These are phyloP conservation scores for Pythium periplocum DNA, from an alignment of 352 stramenopile species.

Conservation along the genomic window DNA sequence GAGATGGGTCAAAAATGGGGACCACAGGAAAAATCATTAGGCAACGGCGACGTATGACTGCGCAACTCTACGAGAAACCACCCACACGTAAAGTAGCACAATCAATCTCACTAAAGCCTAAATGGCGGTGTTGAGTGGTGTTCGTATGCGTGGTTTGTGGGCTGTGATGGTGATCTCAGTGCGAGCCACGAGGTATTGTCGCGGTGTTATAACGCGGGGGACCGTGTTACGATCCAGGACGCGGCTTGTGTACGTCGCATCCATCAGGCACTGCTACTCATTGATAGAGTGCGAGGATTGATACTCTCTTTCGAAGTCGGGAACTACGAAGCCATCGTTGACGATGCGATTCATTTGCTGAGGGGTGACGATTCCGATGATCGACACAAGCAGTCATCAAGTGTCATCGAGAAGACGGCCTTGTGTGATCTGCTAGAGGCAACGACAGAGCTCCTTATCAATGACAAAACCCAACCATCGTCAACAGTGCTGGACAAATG, in stretches of 20 bases:
- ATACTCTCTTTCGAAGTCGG: constrained; percentile 3
- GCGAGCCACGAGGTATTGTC: constrained; percentile 58
- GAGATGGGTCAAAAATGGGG: too few relatives aligned
- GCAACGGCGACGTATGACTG: too few relatives aligned
- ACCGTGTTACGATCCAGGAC: constrained; percentile 28
- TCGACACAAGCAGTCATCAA: neutral
- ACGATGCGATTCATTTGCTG: constrained; percentile 22
- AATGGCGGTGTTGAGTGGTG: constrained; percentile 15
- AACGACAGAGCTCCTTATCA: constrained; percentile 61
- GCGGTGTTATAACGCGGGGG: constrained; percentile 37
- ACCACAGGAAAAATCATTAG: too few relatives aligned
- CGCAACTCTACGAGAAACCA: too few relatives aligned
- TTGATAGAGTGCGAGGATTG: constrained; percentile 24
- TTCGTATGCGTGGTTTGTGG: constrained; percentile 40
- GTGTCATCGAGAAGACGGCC: constrained; percentile 25
- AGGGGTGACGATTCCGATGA: constrained; percentile 28
- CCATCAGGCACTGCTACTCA: constrained; percentile 32
- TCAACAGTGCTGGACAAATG: constrained; percentile 34
- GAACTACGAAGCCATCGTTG: constrained; percentile 3
- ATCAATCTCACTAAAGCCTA: too few relatives aligned
- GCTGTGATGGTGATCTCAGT: constrained; percentile 31
- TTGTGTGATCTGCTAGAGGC: constrained; percentile 59
- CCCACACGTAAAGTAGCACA: too few relatives aligned
- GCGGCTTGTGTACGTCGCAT: constrained; percentile 24
- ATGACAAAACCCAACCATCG: constrained; percentile 27